Conservation (phyloP, 371 early-diverging fungal species). For the Mortierella sp. region DNA sequence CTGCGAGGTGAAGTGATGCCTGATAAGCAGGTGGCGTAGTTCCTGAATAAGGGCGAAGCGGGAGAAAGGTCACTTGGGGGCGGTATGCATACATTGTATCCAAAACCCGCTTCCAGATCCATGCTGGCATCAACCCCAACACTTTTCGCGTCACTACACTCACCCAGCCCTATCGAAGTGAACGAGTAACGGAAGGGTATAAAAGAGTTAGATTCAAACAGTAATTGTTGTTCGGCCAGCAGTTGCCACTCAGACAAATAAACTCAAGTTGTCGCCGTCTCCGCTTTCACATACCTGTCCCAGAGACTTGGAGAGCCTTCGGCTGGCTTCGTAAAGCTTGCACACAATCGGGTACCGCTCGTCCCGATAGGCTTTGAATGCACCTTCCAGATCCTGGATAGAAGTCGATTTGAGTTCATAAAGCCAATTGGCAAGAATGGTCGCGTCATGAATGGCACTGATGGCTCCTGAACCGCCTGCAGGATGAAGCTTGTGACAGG, state of each 20-base stretch:
- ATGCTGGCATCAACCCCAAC: too few relatives aligned
- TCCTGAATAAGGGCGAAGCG: conserved; percentile 32
- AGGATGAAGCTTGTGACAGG: conserved; percentile 19
- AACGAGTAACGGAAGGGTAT: too few relatives aligned
- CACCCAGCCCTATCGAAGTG: too few relatives aligned
- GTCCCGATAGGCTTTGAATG: conserved; percentile 22
- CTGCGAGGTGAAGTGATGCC: too few relatives aligned
- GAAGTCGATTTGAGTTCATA: conserved; percentile 12
- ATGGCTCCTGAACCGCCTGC: conserved; percentile 18
- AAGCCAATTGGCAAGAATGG: conserved; percentile 32
- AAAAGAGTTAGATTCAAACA: too few relatives aligned
- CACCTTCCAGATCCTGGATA: conserved; percentile 9
- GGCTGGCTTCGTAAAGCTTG: conserved; percentile 3
- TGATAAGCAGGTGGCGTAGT: conserved; percentile 9
- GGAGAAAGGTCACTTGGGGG: conserved; percentile 36
- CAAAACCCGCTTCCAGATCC: too few relatives aligned
- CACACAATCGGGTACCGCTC: conserved; percentile 22
- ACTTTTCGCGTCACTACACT: too few relatives aligned
- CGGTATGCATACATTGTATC: conserved; percentile 32
- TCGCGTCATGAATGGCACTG: conserved; percentile 27
- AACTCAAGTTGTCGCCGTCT: too few relatives aligned
- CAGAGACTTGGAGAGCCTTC: not conserved
- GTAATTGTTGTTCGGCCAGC: too few relatives aligned
- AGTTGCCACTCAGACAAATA: too few relatives aligned
- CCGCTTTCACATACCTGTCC: too few relatives aligned